These are phyloP conservation scores for Geranium incanum DNA, from an alignment of 441 rosid species.

Conservation along the genomic window DNA sequence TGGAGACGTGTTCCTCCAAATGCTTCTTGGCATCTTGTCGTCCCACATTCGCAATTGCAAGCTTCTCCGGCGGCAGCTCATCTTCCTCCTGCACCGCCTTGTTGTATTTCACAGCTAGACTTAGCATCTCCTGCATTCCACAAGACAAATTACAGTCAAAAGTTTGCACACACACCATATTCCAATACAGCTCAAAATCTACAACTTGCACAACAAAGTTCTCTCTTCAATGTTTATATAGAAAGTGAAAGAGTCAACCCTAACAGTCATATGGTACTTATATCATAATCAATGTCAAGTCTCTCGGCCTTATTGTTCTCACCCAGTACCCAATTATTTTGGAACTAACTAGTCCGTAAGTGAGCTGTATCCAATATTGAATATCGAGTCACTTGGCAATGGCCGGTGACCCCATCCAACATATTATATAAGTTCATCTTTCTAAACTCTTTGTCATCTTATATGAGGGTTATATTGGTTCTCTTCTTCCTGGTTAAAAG, in stretches of 20 bases:
- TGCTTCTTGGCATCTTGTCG: slow-evolving; percentile 98
- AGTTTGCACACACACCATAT: neutral
- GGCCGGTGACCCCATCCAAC: neutral
- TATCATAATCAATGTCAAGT: neutral
- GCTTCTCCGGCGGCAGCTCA: slow-evolving; percentile 84
- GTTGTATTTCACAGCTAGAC: slow-evolving; percentile 73
- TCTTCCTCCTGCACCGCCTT: slow-evolving; percentile 96
- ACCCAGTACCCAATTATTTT: too few relatives aligned
- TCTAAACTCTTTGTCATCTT: neutral
- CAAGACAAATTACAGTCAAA: neutral
- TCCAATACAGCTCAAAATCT: neutral
- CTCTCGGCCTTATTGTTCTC: neutral
- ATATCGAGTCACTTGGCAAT: too few relatives aligned
- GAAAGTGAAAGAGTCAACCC: neutral
- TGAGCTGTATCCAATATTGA: neutral
- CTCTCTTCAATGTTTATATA: neutral
- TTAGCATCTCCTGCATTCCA: slow-evolving; percentile 74
- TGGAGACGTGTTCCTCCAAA: slow-evolving; percentile 84
- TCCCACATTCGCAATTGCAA: slow-evolving; percentile 92
- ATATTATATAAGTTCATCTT: neutral
- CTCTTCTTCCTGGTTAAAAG: neutral
- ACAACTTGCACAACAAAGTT: neutral
- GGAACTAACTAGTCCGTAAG: neutral
- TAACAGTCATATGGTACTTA: neutral
- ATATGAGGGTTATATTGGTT: neutral